These are phyloP conservation scores for Circinella umbellata DNA, from an alignment of 371 early-diverging fungal genomes.

Conservation along the genomic window DNA sequence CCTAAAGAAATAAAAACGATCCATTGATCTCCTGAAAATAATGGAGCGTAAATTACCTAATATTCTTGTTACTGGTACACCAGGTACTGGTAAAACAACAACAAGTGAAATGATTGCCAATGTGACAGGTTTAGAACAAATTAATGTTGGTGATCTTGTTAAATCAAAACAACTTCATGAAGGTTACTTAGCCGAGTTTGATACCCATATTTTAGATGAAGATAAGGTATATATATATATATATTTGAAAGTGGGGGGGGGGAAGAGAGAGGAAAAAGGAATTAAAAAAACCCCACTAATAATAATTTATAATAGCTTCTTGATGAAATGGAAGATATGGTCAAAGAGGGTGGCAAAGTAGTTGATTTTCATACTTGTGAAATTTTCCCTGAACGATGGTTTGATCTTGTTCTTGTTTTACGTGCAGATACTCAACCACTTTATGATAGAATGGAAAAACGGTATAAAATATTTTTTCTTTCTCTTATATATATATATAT, in stretches of 20 bases:
- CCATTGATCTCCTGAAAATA: neutral
- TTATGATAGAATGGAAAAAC: slow-evolving; percentile 82
- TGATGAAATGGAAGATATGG: slow-evolving; percentile 85
- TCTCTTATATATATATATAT: too few species aligned
- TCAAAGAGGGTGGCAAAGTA: slow-evolving; percentile 83
- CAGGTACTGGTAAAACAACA: slow-evolving; percentile 95
- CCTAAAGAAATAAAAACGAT: neutral
- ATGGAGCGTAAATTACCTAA: slow-evolving; percentile 66
- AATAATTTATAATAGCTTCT: slow-evolving; percentile 56
- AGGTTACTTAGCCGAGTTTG: slow-evolving; percentile 87
- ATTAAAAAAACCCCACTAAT: too few species aligned
- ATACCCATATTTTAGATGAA: slow-evolving; percentile 92
- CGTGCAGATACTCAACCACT: slow-evolving; percentile 80
- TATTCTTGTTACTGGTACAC: slow-evolving; percentile 98
- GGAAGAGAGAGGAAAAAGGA: too few species aligned
- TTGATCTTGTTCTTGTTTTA: slow-evolving; percentile 96
- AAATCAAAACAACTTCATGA: slow-evolving; percentile 88
- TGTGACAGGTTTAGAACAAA: slow-evolving; percentile 72
- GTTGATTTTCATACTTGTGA: slow-evolving; percentile 96
- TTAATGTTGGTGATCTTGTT: slow-evolving; percentile 91
- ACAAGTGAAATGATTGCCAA: slow-evolving; percentile 82
- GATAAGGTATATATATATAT: slow-evolving; percentile 88
- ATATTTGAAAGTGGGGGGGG: neutral
- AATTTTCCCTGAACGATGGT: slow-evolving; percentile 95
- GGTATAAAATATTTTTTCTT: slow-evolving; percentile 52